Conservation (phyloP, 306 rosid species). For the Begonia loranthoides region DNA sequence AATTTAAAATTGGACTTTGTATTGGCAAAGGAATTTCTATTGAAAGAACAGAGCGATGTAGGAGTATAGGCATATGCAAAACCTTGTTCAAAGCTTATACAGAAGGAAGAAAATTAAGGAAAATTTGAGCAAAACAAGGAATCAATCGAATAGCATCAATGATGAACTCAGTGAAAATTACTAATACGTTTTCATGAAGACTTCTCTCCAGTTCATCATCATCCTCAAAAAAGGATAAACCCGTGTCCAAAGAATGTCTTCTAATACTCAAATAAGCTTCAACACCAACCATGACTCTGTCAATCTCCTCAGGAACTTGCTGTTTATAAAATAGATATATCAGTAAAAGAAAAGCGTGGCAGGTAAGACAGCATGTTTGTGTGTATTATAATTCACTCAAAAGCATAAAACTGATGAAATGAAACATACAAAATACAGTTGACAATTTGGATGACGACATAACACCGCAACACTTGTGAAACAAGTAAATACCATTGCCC, state of each 20-base stretch:
- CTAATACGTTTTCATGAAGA: slow-evolving; percentile 48
- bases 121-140: not conserved
- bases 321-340: slow-evolving; percentile 21
- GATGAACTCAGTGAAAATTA: slow-evolving; percentile 1
- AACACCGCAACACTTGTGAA: no score
- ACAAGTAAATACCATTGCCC: no score
- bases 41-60: no score
- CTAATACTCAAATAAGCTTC: slow-evolving; percentile 97
- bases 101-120: not conserved
- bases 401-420: no score
- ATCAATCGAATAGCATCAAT: no score
- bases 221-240: slow-evolving; percentile 72
- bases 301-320: slow-evolving; percentile 98
- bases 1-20: no score
- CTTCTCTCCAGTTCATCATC: slow-evolving; percentile 41
- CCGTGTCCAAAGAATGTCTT: slow-evolving; percentile 49
- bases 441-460: no score
- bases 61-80: no score
- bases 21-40: no score
- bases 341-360: slow-evolving; percentile 1
- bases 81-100: no score
- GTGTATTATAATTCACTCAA: no score
- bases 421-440: no score
- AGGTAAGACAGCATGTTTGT: not conserved
- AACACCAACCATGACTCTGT: slow-evolving; percentile 79